phyloP scores from a whole-genome alignment of 2,329 filamentous ascomycete genomes.

The Byssoonygena ceratinophila region DNA sequence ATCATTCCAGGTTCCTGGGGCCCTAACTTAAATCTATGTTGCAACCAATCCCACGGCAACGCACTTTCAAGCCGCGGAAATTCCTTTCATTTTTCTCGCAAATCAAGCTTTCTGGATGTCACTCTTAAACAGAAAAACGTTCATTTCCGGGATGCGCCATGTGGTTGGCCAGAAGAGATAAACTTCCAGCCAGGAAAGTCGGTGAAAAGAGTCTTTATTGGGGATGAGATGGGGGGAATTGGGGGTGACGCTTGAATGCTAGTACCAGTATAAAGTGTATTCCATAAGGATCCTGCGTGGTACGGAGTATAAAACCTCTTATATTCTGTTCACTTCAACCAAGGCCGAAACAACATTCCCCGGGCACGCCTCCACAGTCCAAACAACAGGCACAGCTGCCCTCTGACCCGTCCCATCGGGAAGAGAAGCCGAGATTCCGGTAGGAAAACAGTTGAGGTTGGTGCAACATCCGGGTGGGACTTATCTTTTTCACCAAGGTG shows the following conservation, averaged over 20 bases:
- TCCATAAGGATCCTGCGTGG: too few species aligned
- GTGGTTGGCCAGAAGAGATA: constrained; percentile 12
- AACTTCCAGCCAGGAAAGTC: constrained; percentile 6
- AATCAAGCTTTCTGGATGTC: constrained; percentile 1
- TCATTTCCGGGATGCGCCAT: constrained; percentile 1
- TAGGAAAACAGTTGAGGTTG: not conserved
- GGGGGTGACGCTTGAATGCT: too few species aligned
- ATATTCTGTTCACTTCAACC: too few species aligned
- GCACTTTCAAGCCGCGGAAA: not conserved
- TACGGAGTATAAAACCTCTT: too few species aligned
- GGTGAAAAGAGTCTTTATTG: constrained; percentile 2
- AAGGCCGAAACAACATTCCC: too few species aligned
- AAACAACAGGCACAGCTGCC: too few species aligned
- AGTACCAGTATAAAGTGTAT: too few species aligned
- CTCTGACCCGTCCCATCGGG: not conserved
- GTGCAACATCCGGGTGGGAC: not conserved
- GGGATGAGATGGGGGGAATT: not conserved
- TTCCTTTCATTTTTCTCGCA: not conserved
- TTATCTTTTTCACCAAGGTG: not conserved
- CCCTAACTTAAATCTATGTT: not conserved
- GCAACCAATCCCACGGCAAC: not conserved
- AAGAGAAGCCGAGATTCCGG: constrained; percentile 6
- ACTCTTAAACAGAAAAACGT: not conserved
- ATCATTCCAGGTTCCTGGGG: not conserved
- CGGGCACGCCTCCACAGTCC: too few species aligned